phyloP scores from a whole-genome alignment of 164 flowering plant genomes.

The Cinnamomum micranthum region DNA sequence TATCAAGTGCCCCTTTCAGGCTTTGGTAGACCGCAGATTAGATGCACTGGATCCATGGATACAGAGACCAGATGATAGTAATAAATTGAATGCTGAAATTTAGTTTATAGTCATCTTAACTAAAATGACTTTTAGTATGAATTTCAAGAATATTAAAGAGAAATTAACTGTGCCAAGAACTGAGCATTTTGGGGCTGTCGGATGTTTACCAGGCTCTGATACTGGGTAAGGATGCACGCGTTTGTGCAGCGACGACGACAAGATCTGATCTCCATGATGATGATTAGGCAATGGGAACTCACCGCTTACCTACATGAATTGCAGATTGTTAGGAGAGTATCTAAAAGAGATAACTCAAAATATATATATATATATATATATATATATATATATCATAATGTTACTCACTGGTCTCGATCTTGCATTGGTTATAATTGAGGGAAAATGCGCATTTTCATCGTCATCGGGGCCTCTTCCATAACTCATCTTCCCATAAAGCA shows the following conservation, averaged over 20 bases:
- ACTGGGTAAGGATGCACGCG: conserved; percentile 78
- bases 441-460: conserved; percentile 62
- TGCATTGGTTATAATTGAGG: conserved; percentile 52
- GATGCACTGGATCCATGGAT: too few relatives aligned
- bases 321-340: neutral
- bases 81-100: too few relatives aligned
- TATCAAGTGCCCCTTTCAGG: too few relatives aligned
- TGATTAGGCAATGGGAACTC: conserved; percentile 63
- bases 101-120: too few relatives aligned
- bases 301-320: conserved; percentile 63
- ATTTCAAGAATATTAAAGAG: too few relatives aligned
- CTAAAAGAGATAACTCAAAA: neutral
- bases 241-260: conserved; percentile 63
- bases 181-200: too few relatives aligned
- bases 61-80: too few relatives aligned
- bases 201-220: conserved; percentile 61
- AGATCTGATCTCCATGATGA: conserved; percentile 50
- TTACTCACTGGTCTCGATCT: conserved; percentile 64
- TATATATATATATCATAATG: too few relatives aligned
- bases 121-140: too few relatives aligned
- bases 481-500: conserved; percentile 97
- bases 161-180: too few relatives aligned
- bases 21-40: too few relatives aligned
- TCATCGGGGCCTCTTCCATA: conserved; percentile 90
- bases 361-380: too few relatives aligned